Evolutionary conservation across 345 rosid species (phyloP).

Genomic region (Orychophragmus violaceus): DNA sequence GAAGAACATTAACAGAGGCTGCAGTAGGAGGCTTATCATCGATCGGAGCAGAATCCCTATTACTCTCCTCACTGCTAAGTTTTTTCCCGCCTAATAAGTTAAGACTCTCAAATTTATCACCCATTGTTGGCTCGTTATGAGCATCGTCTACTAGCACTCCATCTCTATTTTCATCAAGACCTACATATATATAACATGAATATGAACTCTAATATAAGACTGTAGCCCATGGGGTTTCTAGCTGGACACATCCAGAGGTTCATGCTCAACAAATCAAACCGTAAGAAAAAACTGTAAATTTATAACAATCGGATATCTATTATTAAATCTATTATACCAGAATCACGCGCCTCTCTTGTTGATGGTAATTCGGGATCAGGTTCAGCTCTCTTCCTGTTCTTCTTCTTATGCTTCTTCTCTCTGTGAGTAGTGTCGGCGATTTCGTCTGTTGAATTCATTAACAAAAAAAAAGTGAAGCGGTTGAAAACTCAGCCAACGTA

Average conservation of each 20-base stretch:
- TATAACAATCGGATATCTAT: neutral
- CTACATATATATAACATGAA: slow-evolving; percentile 27
- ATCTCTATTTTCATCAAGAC: slow-evolving; percentile 54
- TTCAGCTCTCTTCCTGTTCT: slow-evolving; percentile 29
- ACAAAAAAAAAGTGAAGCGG: too few species aligned
- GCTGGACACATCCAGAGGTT: neutral
- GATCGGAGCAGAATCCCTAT: slow-evolving; percentile 27
- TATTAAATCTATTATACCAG: slow-evolving; percentile 10
- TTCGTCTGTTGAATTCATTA: slow-evolving; percentile 17
- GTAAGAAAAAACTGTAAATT: neutral
- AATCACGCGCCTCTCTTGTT: slow-evolving; percentile 5
- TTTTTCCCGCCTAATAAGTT: slow-evolving; percentile 36
- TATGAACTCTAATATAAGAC: neutral
- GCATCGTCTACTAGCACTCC: slow-evolving; percentile 61
- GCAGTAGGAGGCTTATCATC: slow-evolving; percentile 75
- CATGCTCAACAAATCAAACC: neutral
- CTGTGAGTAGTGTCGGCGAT: slow-evolving; percentile 16
- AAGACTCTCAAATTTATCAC: slow-evolving; percentile 70
- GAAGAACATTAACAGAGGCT: slow-evolving; percentile 72
- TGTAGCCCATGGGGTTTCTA: neutral
- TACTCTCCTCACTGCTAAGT: slow-evolving; percentile 26
- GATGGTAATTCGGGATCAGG: slow-evolving; percentile 18
- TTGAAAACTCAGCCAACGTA: neutral
- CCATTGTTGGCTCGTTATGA: slow-evolving; percentile 82
- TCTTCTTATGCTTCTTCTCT: slow-evolving; percentile 26